Evolutionary conservation across 352 stramenopile species (phyloP), one percentile per base, ranked within the genome.

Genomic region (Phytophthora melonis): DNA sequence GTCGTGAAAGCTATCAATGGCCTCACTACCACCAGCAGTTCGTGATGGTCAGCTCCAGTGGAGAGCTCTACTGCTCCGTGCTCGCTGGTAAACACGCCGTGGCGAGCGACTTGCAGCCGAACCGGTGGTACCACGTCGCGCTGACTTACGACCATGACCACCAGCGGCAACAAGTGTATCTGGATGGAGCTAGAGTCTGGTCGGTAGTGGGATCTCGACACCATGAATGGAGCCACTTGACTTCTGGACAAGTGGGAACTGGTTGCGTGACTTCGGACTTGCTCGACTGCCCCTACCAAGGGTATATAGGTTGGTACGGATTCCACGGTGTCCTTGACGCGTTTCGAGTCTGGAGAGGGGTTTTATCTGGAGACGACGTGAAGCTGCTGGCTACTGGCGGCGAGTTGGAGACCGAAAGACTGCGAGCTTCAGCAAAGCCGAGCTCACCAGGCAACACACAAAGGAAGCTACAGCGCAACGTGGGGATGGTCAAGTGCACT

Each of bases 41-140:
- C 21, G 68, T 80, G 18, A 59, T 72, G 27, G 59, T 82, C 34
- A 74, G 68, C 30, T 68, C 68, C 1, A 34, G 39, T 0, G 60
- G 68, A 5, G 73, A 80, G 18, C 75, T 81, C 3, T 75, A 79
- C 32, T 81, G 78, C 63, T 82, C 72, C 0, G 52, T 85, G 18
- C 18, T 82, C 27, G 58, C 32, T n/a, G 23, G 58, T 4, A 49
- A 68, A 21, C 27, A 58, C 4, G 58, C 64, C 0, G 59, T 79
- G 25, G 72, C 63, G 3, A 62, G 52, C 5, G 23, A 63, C 1
- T 58, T 88, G 1, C 49, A 75, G 25, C 23, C 56, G 0, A 60
- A 64, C 19, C 63, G 58, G 2, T 88, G 81, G 78, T 86, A 84
- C 54, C 76, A 88, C 25, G 36, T 83, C 57, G 80, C 63, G 6